These are phyloP conservation scores for Backusella parvicylindrica DNA, from an alignment of 192 early-diverging fungal species.

Conservation along the genomic window DNA sequence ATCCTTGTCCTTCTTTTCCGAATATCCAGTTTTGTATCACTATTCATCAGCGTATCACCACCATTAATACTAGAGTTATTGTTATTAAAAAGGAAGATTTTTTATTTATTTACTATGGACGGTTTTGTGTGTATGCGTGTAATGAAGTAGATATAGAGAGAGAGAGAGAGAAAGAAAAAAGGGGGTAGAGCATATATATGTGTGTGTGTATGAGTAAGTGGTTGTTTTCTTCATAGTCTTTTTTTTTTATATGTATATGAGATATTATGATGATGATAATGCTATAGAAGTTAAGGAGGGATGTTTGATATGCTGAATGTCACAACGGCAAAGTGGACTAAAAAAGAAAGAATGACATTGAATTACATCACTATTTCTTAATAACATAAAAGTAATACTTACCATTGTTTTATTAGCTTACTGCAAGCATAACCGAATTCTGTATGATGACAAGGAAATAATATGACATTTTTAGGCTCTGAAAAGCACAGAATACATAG, in stretches of 20 bases:
- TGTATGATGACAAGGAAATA: slow-evolving; percentile 46
- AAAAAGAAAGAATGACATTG: neutral
- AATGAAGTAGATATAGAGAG: too few relatives aligned
- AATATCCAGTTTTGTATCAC: slow-evolving; percentile 1
- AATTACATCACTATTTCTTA: neutral
- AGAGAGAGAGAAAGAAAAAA: neutral
- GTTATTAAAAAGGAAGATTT: neutral
- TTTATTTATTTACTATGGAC: neutral
- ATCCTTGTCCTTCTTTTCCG: neutral
- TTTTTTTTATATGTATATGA: neutral
- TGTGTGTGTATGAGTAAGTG: neutral
- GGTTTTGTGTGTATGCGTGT: too few relatives aligned
- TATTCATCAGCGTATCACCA: neutral
- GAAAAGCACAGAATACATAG: slow-evolving; percentile 49
- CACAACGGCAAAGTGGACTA: neutral
- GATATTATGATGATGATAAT: neutral
- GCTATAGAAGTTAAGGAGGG: neutral
- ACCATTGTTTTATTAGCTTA: slow-evolving; percentile 28
- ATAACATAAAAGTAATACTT: neutral
- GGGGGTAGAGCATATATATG: too few relatives aligned
- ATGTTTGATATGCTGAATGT: neutral
- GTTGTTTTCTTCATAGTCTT: neutral
- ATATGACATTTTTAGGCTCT: slow-evolving; percentile 35
- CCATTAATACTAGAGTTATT: neutral
- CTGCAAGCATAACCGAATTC: slow-evolving; percentile 45